Percentiles rank a stretch among this genome's conserved stretches.
phyloP scores from a whole-genome alignment of 805 yeast genomes.

The Pichia manshurica region DNA sequence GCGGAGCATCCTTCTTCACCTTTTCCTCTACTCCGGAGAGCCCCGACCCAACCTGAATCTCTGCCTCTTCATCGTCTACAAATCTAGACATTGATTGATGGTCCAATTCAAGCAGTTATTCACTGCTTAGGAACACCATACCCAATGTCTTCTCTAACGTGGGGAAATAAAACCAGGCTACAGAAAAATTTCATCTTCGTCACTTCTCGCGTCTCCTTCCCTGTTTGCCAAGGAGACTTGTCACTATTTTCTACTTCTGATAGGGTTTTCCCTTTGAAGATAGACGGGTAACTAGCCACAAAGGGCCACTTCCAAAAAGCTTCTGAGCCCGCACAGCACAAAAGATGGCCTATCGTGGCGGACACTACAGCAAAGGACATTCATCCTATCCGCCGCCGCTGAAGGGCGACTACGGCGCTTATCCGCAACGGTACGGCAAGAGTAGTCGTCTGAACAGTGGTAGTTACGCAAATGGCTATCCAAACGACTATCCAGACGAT shows the following conservation, averaged over 20 bases:
- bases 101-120: no score
- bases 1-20: not conserved
- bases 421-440: not conserved
- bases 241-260: no score
- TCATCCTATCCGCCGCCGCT: not conserved
- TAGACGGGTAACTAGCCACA: no score
- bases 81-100: constrained; percentile 12
- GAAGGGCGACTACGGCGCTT: not conserved
- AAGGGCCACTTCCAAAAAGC: no score
- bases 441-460: not conserved
- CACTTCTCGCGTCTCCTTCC: no score
- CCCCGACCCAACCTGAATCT: constrained; percentile 12
- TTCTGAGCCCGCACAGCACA: no score
- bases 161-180: no score
- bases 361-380: constrained; percentile 4
- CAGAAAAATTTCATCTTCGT: not conserved
- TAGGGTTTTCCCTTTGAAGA: no score
- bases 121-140: no score
- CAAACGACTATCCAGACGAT: not conserved
- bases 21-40: not conserved
- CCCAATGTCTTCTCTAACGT: no score
- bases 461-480: not conserved
- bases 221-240: no score
- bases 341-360: constrained; percentile 8
- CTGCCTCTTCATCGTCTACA: constrained; percentile 14